A percentile compares a stretch with the other conserved stretches of the same genome.
These are phyloP conservation scores for Cladosporium sp. DNA, from an alignment of 2,329 filamentous ascomycete genomes.

Conservation along the genomic window DNA sequence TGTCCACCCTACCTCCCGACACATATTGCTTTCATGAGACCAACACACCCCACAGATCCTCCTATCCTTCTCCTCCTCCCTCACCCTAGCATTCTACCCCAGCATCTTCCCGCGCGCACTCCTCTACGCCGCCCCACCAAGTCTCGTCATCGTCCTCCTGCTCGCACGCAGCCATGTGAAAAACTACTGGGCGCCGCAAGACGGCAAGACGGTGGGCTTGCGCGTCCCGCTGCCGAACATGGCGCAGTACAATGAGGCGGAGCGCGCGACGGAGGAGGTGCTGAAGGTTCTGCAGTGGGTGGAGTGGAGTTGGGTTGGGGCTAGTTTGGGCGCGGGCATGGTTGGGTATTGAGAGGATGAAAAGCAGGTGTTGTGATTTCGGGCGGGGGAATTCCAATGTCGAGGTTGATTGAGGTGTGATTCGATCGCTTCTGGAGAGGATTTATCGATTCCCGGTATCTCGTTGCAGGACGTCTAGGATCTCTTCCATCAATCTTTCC, in stretches of 20 bases:
- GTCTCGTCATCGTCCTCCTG: constrained; percentile 9
- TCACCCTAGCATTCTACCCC: constrained; percentile 21
- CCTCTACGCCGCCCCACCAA: constrained; percentile 6
- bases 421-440: too few species aligned
- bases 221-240: constrained; percentile 29
- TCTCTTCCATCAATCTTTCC: constrained; percentile 26
- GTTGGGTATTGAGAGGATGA: constrained; percentile 17
- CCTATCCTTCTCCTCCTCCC: constrained; percentile 25
- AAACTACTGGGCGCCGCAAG: constrained; percentile 32
- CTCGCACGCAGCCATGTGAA: constrained; percentile 27
- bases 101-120: neutral
- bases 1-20: too few species aligned
- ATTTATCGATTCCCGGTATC: neutral
- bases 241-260: constrained; percentile 33
- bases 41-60: constrained; percentile 21
- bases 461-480: constrained; percentile 22
- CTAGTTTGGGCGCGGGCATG: constrained; percentile 27
- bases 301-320: constrained; percentile 33
- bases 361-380: neutral
- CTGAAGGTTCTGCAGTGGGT: constrained; percentile 30
- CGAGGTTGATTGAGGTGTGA: too few species aligned
- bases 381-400: neutral
- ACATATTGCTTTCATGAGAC: too few species aligned
- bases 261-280: constrained; percentile 28
- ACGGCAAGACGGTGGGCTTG: constrained; percentile 26